Evolutionary conservation across 805 yeast genomes (phyloP), one percentile per base, ranked within the genome.

Genomic region (Nakazawaea sp.): DNA sequence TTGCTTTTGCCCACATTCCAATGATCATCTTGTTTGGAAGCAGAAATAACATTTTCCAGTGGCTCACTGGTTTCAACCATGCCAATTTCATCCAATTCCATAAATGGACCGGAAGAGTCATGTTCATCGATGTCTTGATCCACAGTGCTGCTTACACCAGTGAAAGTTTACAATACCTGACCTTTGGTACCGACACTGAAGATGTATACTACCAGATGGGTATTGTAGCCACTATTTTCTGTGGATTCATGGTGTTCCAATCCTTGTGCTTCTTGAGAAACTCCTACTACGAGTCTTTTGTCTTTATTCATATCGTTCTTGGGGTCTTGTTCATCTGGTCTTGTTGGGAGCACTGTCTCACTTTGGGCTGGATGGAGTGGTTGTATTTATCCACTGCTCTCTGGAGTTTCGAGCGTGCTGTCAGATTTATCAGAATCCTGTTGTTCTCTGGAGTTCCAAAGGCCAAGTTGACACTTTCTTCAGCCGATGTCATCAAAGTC

Each of bases 351-450:
- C 77, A 71, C 44, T 66, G 76, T 35, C 45, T 55, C 39, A 61
- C 66, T n/a, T 40, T 65, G 36, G 72, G 70, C 1, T 73, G 74
- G 68, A 64, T 67, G 46, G 70, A 64, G 39, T 74, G 68, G 59
- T 47, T 69, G 16, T 75, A 72, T 40, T 70, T 75, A 4, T 51
- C 78, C 7, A 66, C 75, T 42, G 79, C 75, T 0, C 63, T 86
- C 7, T 87, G 95, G 95, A 68, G 62, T 2, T 65, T 75, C 45
- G 94, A 87, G 51, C 62, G 89, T 38, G 42, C 75, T 0, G 49
- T 72, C 11, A 68, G 95, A 44, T 42, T 78, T 9, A 58, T 67
- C 1, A 68, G 86, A 38, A 55, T 85, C 26, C 37, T 45, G 10
- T 30, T 54, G 43, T 34, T 54, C 59, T n/a, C n/a, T n/a, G 48